Base-by-base conservation (phyloP, 176 grass and related monocot genomes). In the Oryza brachyantha region DNA sequence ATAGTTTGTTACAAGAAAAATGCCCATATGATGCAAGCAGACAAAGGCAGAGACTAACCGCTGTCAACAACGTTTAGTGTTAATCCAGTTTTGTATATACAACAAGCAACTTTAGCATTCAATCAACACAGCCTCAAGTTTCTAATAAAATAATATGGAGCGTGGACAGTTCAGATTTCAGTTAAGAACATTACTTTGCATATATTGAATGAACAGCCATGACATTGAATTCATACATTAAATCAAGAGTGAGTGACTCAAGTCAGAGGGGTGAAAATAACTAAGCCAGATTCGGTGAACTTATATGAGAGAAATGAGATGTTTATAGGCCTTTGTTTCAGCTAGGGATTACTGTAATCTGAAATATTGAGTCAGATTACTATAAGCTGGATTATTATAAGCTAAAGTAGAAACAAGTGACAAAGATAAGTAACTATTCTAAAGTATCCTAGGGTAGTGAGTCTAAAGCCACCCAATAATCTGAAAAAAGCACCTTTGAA, bases 11-110 rank as follows among this genome's bases (percentile, higher is more conserved):
- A 72, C 9, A 5, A 2, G 4, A 36, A 64, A 65, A 66, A 12
- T 32, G 28, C 26, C 83, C 29, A 22, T 50, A 46, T n/a, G 3
- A 63, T 34, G 75, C 64, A 81, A 42, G 50, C 29, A 86, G 37
- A 8, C 34, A 68, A 84, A 31, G 14, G 7, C 61, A 50, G 31
- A 55, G 1, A 38, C 29, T 61, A 76, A 70, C 29, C 70, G 52
- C 16, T 63, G 25, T 40, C 72, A 62, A 76, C 24, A 2, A 38
- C 37, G 9, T 61, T 58, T 69, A n/a, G 12, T 28, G 3, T 67
- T 69, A n/a, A 11, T 37, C 0, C 16, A 32, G 8, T 17, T 6
- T 64, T 64, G 11, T 77, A 64, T 64, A 16, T 52, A n/a, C n/a
- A 70, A 37, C 67, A 40, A 24, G 42, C 32, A 74, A 68, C 10